Evolutionary conservation across 108 stramenopile genomes (phyloP).

Genomic region (Chaetoceros muelleri): DNA sequence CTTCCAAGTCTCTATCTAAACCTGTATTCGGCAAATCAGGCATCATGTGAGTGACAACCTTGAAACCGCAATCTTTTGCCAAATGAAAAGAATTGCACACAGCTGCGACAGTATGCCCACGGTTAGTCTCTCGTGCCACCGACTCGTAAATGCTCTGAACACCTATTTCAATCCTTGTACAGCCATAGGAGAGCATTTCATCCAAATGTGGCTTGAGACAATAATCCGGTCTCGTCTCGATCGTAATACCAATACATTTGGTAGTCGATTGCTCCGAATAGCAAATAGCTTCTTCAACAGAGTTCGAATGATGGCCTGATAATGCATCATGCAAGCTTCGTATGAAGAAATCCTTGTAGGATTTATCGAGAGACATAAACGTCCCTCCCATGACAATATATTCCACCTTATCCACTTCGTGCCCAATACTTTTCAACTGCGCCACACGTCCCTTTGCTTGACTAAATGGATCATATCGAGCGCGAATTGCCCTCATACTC

Average conservation of each 20-base stretch:
- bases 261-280: slow-evolving; percentile 81
- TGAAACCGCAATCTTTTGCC: slow-evolving; percentile 94
- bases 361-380: slow-evolving; percentile 81
- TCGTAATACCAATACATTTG: slow-evolving; percentile 93
- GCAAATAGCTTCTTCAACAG: slow-evolving; percentile 77
- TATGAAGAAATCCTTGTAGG: slow-evolving; percentile 92
- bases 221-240: slow-evolving; percentile 96
- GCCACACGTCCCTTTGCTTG: slow-evolving; percentile 87
- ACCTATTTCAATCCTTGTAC: slow-evolving; percentile 97
- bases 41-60: slow-evolving; percentile 98
- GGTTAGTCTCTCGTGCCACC: slow-evolving; percentile 91
- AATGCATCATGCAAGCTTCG: slow-evolving; percentile 92
- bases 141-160: slow-evolving; percentile 92
- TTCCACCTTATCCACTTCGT: slow-evolving; percentile 91
- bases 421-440: slow-evolving; percentile 81
- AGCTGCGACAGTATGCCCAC: slow-evolving; percentile 89
- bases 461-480: slow-evolving; percentile 85
- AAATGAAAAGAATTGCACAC: slow-evolving; percentile 89
- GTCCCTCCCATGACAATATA: slow-evolving; percentile 97
- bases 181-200: slow-evolving; percentile 93
- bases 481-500: slow-evolving; percentile 90
- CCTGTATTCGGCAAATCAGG: slow-evolving; percentile 94
- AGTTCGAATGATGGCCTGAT: slow-evolving; percentile 68
- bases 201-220: slow-evolving; percentile 89
- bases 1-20: slow-evolving; percentile 81